phyloP scores from a whole-genome alignment of 306 rosid genomes.

The Boehmeria nivea region DNA sequence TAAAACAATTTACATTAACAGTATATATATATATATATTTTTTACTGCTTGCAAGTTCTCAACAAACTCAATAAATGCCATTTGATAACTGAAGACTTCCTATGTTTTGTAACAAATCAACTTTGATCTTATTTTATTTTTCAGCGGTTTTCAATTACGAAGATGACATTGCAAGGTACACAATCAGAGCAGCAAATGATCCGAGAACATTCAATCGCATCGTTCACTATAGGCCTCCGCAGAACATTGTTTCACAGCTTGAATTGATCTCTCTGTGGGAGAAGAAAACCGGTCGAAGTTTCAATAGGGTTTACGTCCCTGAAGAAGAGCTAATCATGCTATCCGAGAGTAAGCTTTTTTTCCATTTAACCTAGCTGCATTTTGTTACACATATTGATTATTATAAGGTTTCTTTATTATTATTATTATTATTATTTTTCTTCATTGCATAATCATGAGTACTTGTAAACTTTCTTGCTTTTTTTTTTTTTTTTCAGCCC shows the following conservation, averaged over 20 bases:
- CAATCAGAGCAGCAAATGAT: conserved; percentile 43
- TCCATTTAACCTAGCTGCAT: background rate
- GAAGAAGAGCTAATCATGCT: conserved; percentile 27
- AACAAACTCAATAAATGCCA: too few relatives aligned
- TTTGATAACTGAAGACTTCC: too few relatives aligned
- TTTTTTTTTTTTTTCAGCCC: conserved; percentile 14
- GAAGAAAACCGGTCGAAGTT: conserved; percentile 19
- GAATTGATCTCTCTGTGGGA: conserved; percentile 43
- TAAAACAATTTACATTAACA: too few relatives aligned
- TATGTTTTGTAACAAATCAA: background rate
- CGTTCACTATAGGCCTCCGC: conserved; percentile 20
- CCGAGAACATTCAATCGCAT: conserved; percentile 32
- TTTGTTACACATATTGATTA: background rate
- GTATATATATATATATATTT: too few relatives aligned
- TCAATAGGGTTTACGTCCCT: conserved; percentile 3
- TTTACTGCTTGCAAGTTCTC: too few relatives aligned
- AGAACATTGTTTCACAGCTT: conserved; percentile 35
- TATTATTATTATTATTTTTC: too few relatives aligned
- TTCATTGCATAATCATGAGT: background rate
- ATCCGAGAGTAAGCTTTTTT: conserved; percentile 21
- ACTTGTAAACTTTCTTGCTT: background rate
- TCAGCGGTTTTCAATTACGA: conserved; percentile 40
- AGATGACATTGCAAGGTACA: conserved; percentile 37
- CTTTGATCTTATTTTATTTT: background rate
- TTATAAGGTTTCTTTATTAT: too few relatives aligned